Evolutionary conservation across 495 filamentous ascomycete genomes (phyloP), one percentile per base, ranked within the genome.

Genomic region (Cairneyella variabilis): DNA sequence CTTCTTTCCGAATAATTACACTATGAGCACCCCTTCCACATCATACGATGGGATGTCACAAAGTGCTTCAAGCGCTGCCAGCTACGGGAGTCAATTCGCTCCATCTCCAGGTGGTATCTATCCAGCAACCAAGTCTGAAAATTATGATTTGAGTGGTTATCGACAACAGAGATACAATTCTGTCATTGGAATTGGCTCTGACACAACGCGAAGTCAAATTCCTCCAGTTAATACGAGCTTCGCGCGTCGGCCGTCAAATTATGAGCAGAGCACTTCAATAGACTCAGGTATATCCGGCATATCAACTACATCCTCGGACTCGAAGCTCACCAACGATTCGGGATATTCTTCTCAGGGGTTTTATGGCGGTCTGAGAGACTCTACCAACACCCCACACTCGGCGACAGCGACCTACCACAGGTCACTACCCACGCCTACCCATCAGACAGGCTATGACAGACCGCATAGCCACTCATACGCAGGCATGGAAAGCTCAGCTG

Each of bases 281-380:
- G 61, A 64, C 45, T 56, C 61, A 2, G 43, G 54, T 14, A 25
- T 60, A 1, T 59, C 60, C 0, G 56, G 39, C 0, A 39, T 60
- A 16, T 57, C 56, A 5, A 45, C 57, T 3, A 21, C 26, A 21
- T 58, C 61, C 4, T 21, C 30, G 0, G 57, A 60, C 8, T 58
- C 61, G 2, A 60, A 58, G 30, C 23, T 58, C 20, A 64, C 49
- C 16, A 57, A 39, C 23, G 53, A 57, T 21, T 59, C 60, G 17
- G 49, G 56, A 26, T 63, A 63, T 40, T 44, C 56, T n/a, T 57
- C 60, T 14, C 53, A 51, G 42, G 40, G 48, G 2, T 54, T 5
- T 17, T 47, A 48, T 23, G 48, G 48, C 11, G 34, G 20, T 18
- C 42, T 51, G 27, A 25, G 53, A 49, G 60, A 63, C 10, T 48